Percentiles rank a stretch among this genome's conserved stretches.
Conservation (phyloP, 2,329 filamentous ascomycete genomes). For the Fusarium papillatum region DNA sequence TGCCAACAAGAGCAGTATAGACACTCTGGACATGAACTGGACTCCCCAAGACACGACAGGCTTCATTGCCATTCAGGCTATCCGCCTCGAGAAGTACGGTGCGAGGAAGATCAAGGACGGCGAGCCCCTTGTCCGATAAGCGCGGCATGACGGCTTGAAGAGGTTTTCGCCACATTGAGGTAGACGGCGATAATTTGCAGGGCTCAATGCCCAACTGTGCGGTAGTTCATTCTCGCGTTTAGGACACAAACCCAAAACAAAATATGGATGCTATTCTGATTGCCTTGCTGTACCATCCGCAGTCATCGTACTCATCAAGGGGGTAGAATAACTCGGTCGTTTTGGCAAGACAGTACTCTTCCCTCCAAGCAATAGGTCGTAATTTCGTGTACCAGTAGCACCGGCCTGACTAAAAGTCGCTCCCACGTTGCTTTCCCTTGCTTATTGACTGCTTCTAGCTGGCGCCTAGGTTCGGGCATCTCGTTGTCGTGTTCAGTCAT, state of each 20-base stretch:
- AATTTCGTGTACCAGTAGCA: not conserved
- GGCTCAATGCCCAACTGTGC: not conserved
- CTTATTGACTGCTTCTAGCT: not conserved
- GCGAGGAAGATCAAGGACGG: constrained; percentile 49
- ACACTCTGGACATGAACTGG: constrained; percentile 70
- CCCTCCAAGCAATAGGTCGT: not conserved
- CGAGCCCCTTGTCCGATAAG: constrained; percentile 51
- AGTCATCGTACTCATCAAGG: not conserved
- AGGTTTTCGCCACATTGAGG: constrained; percentile 8
- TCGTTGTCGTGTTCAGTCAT: not conserved
- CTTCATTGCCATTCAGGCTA: constrained; percentile 64
- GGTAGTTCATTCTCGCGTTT: not conserved
- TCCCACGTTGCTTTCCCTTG: too few species aligned
- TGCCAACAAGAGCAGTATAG: constrained; percentile 63
- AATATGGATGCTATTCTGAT: not conserved
- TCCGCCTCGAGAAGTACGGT: constrained; percentile 61
- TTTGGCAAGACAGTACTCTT: not conserved
- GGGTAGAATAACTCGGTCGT: not conserved
- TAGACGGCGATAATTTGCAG: not conserved
- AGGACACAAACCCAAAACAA: not conserved
- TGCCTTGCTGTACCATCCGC: not conserved
- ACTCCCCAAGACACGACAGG: constrained; percentile 76
- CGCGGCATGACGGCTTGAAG: not conserved
- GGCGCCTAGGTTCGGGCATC: not conserved
- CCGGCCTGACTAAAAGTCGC: not conserved